Evolutionary conservation across 164 flowering plant species (phyloP).

Genomic region (Liriodendron chinense): DNA sequence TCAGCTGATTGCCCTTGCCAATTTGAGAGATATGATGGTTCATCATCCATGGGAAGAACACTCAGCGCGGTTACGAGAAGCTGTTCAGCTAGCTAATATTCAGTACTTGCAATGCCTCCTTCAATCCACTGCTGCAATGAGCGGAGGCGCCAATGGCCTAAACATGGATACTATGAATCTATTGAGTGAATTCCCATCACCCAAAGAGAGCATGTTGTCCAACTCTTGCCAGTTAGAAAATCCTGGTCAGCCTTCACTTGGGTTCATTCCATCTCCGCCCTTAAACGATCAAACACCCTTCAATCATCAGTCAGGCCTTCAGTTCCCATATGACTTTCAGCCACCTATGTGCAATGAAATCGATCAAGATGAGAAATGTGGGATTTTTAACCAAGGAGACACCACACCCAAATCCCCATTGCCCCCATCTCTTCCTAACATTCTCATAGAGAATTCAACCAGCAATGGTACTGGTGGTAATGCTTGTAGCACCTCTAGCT

Average conservation of each 20-base stretch:
- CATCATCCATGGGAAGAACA: conserved; percentile 46
- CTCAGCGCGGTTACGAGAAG: conserved; percentile 61
- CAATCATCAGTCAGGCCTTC: conserved; percentile 30
- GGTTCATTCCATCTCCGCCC: conserved; percentile 24
- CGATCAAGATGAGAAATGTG: conserved; percentile 17
- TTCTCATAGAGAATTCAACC: conserved; percentile 16
- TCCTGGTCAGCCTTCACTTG: conserved; percentile 19
- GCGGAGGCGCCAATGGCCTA: conserved; percentile 17
- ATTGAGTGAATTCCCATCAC: conserved; percentile 28
- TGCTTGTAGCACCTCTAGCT: conserved; percentile 35
- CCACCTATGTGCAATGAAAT: conserved; percentile 25
- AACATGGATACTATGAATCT: conserved; percentile 43
- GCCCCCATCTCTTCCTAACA: conserved; percentile 16
- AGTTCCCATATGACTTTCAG: conserved; percentile 31
- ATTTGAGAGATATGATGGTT: conserved; percentile 44
- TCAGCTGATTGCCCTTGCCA: conserved; percentile 62
- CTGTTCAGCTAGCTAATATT: conserved; percentile 49
- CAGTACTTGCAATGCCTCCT: conserved; percentile 62
- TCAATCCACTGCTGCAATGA: conserved; percentile 31
- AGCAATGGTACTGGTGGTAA: conserved; percentile 27
- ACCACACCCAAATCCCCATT: conserved; percentile 27
- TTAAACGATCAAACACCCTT: conserved; percentile 24
- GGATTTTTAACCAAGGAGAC: conserved; percentile 23
- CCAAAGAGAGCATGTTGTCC: conserved; percentile 15
- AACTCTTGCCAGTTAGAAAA: conserved; percentile 23